These are phyloP conservation scores for Nicotiana rustica DNA, from an alignment of 305 asterid genomes.

Conservation along the genomic window DNA sequence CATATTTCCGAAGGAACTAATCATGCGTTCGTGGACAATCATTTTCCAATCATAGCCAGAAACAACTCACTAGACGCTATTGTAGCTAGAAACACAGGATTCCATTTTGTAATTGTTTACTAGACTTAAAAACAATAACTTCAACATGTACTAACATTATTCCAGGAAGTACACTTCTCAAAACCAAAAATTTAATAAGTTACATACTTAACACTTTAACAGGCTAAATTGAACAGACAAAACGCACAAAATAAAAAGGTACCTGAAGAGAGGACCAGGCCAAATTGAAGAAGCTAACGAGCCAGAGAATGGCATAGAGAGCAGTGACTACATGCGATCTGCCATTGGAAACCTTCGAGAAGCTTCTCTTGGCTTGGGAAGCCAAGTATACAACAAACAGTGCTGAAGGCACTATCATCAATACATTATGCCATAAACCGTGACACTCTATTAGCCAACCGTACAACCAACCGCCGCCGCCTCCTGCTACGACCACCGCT, in stretches of 20 bases:
- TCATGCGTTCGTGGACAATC: not conserved
- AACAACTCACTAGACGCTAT: not conserved
- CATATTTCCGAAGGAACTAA: conserved; percentile 1
- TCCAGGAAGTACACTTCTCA: not conserved
- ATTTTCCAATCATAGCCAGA: not conserved
- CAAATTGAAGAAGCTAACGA: conserved; percentile 51
- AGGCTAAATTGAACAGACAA: not conserved
- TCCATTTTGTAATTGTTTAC: not conserved
- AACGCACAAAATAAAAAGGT: not conserved
- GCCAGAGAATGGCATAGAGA: conserved; percentile 51
- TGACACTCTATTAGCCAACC: conserved; percentile 49
- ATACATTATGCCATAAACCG: conserved; percentile 46
- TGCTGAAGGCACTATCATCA: conserved; percentile 44
- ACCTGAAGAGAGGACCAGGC: conserved; percentile 58
- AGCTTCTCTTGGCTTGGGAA: conserved; percentile 49
- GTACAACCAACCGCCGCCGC: not conserved
- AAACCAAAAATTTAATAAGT: too few species aligned
- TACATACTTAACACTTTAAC: not conserved
- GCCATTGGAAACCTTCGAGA: conserved; percentile 46
- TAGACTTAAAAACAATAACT: not conserved
- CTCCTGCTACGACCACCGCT: conserved; percentile 11
- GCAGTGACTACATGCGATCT: conserved; percentile 49
- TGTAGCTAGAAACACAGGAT: not conserved
- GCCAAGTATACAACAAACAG: conserved; percentile 47
- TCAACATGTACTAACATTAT: not conserved